phyloP scores from a whole-genome alignment of 2,329 filamentous ascomycete genomes.

The Magnaporthiopsis incrustans region DNA sequence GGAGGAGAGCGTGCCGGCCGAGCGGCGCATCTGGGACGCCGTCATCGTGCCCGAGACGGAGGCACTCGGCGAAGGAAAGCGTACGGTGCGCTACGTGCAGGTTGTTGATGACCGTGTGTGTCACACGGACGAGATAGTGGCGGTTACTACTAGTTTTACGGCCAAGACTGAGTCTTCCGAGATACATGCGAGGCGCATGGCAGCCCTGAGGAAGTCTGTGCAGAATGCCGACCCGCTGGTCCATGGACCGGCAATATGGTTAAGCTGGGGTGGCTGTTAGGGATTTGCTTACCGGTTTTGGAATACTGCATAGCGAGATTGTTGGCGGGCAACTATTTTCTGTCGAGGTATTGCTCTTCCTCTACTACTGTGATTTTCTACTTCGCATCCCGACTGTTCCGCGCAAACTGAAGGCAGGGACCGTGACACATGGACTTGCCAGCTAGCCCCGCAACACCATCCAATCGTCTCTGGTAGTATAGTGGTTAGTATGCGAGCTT shows the following conservation, averaged over 20 bases:
- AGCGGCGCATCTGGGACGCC: background rate
- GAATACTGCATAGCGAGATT: background rate
- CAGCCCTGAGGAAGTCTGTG: background rate
- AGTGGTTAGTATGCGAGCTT: conserved; percentile 1
- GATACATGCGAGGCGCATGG: background rate
- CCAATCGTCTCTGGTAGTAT: background rate
- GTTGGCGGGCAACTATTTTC: no score
- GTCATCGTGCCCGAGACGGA: background rate
- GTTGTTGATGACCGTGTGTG: background rate
- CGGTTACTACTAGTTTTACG: background rate
- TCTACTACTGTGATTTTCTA: no score
- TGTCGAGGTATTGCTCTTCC: no score
- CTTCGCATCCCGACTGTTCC: no score
- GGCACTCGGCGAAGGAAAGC: background rate
- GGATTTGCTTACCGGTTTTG: background rate
- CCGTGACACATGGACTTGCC: no score
- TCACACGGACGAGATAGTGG: background rate
- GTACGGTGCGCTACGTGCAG: background rate
- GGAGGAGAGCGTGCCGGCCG: background rate
- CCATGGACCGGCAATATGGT: background rate
- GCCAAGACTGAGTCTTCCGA: background rate
- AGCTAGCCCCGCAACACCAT: no score
- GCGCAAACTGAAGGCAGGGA: no score
- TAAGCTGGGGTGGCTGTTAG: background rate
- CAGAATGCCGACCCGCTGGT: background rate